These are phyloP conservation scores for Trifolium fragiferum DNA, from an alignment of 306 rosid species.

Conservation along the genomic window DNA sequence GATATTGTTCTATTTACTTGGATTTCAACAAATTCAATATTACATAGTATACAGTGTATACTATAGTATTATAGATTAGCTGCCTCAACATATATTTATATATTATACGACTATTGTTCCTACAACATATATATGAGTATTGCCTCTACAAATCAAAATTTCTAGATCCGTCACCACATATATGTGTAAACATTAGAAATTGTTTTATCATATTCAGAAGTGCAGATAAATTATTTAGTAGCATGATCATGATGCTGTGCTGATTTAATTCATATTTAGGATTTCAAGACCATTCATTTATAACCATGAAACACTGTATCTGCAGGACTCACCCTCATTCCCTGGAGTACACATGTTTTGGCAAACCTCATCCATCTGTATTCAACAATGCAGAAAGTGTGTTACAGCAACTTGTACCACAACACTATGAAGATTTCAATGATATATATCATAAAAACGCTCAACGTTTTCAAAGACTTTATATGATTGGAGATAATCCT, in stretches of 20 bases:
- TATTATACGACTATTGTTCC: not conserved
- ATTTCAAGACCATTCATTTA: slow-evolving; percentile 13
- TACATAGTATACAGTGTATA: not conserved
- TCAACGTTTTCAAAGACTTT: slow-evolving; percentile 63
- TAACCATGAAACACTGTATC: slow-evolving; percentile 18
- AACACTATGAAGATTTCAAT: slow-evolving; percentile 29
- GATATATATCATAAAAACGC: slow-evolving; percentile 40
- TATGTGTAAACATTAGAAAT: not conserved
- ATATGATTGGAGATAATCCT: slow-evolving; percentile 98
- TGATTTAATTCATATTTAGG: slow-evolving; percentile 27
- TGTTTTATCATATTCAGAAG: slow-evolving; percentile 20
- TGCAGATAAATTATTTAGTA: slow-evolving; percentile 23
- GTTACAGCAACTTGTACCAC: slow-evolving; percentile 56
- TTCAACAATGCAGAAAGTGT: slow-evolving; percentile 80
- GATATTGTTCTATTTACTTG: not conserved
- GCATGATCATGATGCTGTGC: not conserved
- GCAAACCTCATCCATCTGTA: slow-evolving; percentile 85
- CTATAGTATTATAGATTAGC: not conserved
- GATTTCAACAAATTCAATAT: not conserved
- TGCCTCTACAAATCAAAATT: not conserved
- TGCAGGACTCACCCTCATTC: slow-evolving; percentile 69
- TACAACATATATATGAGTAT: not conserved
- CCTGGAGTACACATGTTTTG: slow-evolving; percentile 70
- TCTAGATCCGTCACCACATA: not conserved
- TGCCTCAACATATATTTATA: not conserved